These are phyloP conservation scores for Aureobasidium melanogenum DNA, from an alignment of 2,329 filamentous ascomycete species.

Conservation along the genomic window DNA sequence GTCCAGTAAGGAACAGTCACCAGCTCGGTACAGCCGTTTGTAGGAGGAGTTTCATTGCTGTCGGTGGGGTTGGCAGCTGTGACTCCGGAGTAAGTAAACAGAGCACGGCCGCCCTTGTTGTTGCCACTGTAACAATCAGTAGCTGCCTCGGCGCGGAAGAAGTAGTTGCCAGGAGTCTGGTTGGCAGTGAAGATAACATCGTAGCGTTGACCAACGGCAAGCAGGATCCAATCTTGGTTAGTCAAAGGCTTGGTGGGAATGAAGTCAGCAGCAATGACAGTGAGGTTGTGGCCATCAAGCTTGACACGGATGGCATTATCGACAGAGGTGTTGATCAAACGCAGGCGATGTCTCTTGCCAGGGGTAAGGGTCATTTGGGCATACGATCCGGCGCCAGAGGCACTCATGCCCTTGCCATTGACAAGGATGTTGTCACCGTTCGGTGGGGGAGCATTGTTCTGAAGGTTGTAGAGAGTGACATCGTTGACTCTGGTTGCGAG, in stretches of 20 bases:
- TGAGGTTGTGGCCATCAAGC: constrained; percentile 26
- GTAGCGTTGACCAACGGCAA: constrained; percentile 38
- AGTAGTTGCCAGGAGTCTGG: constrained; percentile 35
- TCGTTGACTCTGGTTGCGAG: constrained; percentile 22
- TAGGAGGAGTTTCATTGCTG: constrained; percentile 18
- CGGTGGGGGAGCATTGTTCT: constrained; percentile 23
- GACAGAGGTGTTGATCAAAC: constrained; percentile 38
- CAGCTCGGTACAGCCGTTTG: constrained; percentile 24
- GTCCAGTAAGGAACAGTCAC: constrained; percentile 24
- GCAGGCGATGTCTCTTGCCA: constrained; percentile 35
- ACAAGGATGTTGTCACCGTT: constrained; percentile 36
- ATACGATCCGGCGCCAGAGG: constrained; percentile 20
- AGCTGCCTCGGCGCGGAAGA: constrained; percentile 36
- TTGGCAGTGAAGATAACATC: constrained; percentile 39
- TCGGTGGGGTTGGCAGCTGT: constrained; percentile 16
- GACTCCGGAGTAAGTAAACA: constrained; percentile 28
- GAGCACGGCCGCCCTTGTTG: constrained; percentile 25
- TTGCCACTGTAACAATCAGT: constrained; percentile 27
- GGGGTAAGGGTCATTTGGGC: constrained; percentile 17
- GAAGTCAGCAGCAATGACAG: constrained; percentile 30
- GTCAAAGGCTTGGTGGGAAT: constrained; percentile 24
- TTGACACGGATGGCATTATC: constrained; percentile 35
- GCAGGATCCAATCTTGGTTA: constrained; percentile 24
- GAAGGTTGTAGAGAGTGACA: constrained; percentile 25
- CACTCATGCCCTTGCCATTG: constrained; percentile 33